A percentile compares a stretch with the other conserved stretches of the same genome.
phyloP scores from a whole-genome alignment of 176 grass and related monocot species.

The Aegilops longissima region DNA sequence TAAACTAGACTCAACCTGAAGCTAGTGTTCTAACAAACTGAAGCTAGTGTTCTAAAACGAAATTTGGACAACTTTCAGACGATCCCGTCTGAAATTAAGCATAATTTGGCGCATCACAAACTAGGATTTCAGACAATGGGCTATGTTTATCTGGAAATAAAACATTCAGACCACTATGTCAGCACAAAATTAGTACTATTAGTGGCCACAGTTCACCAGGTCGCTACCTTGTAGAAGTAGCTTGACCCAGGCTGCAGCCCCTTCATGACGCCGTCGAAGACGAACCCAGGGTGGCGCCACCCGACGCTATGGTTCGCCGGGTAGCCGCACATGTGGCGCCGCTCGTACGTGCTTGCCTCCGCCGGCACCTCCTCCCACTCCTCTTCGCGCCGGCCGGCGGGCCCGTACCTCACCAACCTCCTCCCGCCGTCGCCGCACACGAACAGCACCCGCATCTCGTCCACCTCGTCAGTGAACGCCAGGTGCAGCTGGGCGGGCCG shows the following conservation, averaged over 20 bases:
- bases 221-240: constrained; percentile 77
- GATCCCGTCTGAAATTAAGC: too few species aligned
- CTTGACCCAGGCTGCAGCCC: constrained; percentile 53
- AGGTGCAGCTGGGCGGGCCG: constrained; percentile 79
- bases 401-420: constrained; percentile 69
- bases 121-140: too few species aligned
- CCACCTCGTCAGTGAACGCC: constrained; percentile 58
- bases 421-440: constrained; percentile 54
- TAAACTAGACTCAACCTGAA: background rate
- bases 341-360: constrained; percentile 30
- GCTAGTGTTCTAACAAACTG: too few species aligned
- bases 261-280: constrained; percentile 77
- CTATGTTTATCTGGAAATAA: too few species aligned
- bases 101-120: too few species aligned
- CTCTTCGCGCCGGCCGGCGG: background rate
- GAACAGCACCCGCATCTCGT: constrained; percentile 92
- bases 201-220: too few species aligned
- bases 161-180: too few species aligned
- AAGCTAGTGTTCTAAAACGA: too few species aligned
- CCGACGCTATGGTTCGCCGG: constrained; percentile 67
- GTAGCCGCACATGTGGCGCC: constrained; percentile 66
- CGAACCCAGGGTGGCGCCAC: constrained; percentile 96
- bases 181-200: too few species aligned
- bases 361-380: constrained; percentile 57
- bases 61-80: too few species aligned